phyloP scores from a whole-genome alignment of 441 rosid genomes.

The Bruguiera hainesii region DNA sequence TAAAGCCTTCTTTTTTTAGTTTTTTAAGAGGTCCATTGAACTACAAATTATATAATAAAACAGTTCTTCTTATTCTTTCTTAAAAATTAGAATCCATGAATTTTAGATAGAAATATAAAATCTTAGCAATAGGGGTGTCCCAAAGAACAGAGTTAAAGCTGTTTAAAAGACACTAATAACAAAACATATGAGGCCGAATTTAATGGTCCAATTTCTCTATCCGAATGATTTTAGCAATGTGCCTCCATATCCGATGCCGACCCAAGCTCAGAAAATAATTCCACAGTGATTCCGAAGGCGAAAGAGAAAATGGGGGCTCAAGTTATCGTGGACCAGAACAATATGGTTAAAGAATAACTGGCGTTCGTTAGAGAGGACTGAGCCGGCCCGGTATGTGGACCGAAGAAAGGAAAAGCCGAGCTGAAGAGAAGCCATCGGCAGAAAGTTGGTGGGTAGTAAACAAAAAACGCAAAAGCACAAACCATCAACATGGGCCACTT shows the following conservation, averaged over 20 bases:
- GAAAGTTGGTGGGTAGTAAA: not conserved
- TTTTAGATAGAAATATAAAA: too few relatives aligned
- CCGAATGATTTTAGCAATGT: conserved; percentile 54
- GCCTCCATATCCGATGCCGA: conserved; percentile 87
- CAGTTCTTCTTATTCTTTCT: too few relatives aligned
- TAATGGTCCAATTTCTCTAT: conserved; percentile 54
- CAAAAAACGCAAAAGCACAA: too few relatives aligned
- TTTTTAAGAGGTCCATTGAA: too few relatives aligned
- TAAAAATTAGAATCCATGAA: too few relatives aligned
- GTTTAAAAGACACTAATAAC: too few relatives aligned
- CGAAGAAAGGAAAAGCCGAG: conserved; percentile 20
- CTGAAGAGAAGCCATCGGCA: conserved; percentile 36
- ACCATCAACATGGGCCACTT: too few relatives aligned
- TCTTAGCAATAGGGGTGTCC: too few relatives aligned
- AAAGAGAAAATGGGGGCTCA: conserved; percentile 11
- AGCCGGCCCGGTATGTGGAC: conserved; percentile 6
- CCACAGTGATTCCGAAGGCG: conserved; percentile 32
- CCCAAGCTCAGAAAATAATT: conserved; percentile 80
- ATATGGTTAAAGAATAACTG: conserved; percentile 64
- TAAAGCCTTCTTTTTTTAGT: too few relatives aligned
- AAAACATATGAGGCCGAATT: conserved; percentile 9
- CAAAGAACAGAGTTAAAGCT: too few relatives aligned
- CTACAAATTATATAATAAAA: too few relatives aligned
- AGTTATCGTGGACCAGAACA: conserved; percentile 78
- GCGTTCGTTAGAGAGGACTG: conserved; percentile 52